Evolutionary conservation across 2,329 filamentous ascomycete species (phyloP).

Genomic region (Dactylellina parvicollis): DNA sequence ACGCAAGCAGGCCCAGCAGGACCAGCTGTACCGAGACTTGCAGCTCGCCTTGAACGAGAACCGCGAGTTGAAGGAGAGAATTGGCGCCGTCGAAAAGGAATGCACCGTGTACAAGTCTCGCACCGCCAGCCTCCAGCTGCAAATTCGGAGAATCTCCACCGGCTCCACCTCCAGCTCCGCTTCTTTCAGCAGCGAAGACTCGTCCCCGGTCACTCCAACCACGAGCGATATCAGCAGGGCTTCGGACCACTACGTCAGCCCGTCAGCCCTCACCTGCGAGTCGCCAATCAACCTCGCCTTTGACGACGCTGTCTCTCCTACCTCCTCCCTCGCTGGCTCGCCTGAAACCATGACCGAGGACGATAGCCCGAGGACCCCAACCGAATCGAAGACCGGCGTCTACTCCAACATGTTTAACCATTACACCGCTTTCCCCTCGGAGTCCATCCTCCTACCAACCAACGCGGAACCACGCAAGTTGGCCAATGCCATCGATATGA

Average conservation of each 20-base stretch:
- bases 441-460: conserved; percentile 38
- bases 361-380: conserved; percentile 41
- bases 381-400: conserved; percentile 18
- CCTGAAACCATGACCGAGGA: conserved; percentile 45
- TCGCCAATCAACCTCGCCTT: conserved; percentile 21
- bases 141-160: conserved; percentile 34
- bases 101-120: conserved; percentile 34
- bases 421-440: conserved; percentile 18
- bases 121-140: conserved; percentile 33
- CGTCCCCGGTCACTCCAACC: conserved; percentile 27
- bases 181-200: conserved; percentile 27
- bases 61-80: conserved; percentile 35
- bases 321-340: conserved; percentile 45
- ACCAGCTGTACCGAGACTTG: conserved; percentile 39
- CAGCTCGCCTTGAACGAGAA: conserved; percentile 37
- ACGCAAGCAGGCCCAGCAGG: conserved; percentile 70
- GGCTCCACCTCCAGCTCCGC: conserved; percentile 19
- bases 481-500: conserved; percentile 32
- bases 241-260: conserved; percentile 37
- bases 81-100: conserved; percentile 33
- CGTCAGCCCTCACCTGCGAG: conserved; percentile 43
- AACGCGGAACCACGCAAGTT: conserved; percentile 42
- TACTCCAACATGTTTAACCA: conserved; percentile 35
- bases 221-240: conserved; percentile 3
- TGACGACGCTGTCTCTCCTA: conserved; percentile 29